Conservation (phyloP, 2,329 filamentous ascomycete genomes). For the Neonectria faginata region DNA sequence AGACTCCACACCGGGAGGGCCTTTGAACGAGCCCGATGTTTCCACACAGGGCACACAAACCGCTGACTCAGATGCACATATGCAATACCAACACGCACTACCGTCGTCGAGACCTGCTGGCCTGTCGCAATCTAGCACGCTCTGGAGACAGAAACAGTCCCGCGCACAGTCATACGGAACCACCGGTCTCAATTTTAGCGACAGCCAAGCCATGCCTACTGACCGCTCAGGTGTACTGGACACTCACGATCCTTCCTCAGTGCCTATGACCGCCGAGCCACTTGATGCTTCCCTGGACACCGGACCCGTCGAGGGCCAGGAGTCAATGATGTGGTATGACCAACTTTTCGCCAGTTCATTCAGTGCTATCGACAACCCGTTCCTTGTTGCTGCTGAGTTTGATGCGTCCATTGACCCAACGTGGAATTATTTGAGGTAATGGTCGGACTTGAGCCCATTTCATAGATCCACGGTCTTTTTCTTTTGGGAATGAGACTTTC, state of each 20-base stretch:
- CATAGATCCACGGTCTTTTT: no score
- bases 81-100: not conserved
- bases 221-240: slow-evolving; percentile 2
- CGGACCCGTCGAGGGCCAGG: slow-evolving; percentile 46
- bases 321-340: slow-evolving; percentile 52
- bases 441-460: not conserved
- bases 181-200: not conserved
- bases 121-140: not conserved
- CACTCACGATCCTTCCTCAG: not conserved
- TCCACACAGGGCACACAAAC: not conserved
- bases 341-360: slow-evolving; percentile 51
- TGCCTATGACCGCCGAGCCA: not conserved
- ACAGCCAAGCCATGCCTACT: not conserved
- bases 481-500: no score
- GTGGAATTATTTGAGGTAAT: slow-evolving; percentile 46
- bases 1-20: no score
- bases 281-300: slow-evolving; percentile 18
- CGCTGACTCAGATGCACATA: not conserved
- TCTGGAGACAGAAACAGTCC: not conserved
- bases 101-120: not conserved
- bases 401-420: slow-evolving; percentile 49
- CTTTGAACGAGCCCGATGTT: not conserved
- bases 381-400: slow-evolving; percentile 49
- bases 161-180: not conserved
- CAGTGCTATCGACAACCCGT: slow-evolving; percentile 50